These are phyloP conservation scores for Yamagishiella unicocca DNA, from an alignment of 139 green algal genomes.

Conservation along the genomic window DNA sequence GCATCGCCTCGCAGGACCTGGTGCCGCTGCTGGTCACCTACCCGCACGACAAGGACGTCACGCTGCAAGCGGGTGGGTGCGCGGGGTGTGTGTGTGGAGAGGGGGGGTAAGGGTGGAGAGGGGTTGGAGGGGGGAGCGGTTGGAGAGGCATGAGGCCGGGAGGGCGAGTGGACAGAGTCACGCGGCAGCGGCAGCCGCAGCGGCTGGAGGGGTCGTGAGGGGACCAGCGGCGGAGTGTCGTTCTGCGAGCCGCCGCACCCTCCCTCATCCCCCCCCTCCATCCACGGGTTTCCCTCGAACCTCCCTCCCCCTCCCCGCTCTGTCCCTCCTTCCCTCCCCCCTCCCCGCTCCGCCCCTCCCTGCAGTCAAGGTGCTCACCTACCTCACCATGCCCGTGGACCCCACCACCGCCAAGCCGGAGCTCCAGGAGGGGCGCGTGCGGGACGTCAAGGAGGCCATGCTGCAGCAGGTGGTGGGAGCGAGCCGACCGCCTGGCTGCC, in stretches of 20 bases:
- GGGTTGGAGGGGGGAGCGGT: background rate
- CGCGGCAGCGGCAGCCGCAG: background rate
- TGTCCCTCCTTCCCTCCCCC: background rate
- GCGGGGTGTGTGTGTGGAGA: too few relatives aligned
- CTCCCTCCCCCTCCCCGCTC: too few relatives aligned
- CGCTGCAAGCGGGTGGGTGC: constrained; percentile 58
- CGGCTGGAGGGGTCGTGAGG: too few relatives aligned
- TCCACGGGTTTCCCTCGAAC: too few relatives aligned
- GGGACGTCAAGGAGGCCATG: constrained; percentile 74
- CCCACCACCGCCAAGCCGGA: constrained; percentile 50
- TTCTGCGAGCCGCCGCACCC: too few relatives aligned
- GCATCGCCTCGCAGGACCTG: constrained; percentile 76
- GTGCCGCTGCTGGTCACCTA: constrained; percentile 89
- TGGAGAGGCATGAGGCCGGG: background rate
- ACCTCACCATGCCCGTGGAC: constrained; percentile 91
- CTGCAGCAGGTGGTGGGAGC: constrained; percentile 37
- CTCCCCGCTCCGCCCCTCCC: background rate
- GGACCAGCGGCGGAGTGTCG: too few relatives aligned
- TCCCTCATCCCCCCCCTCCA: too few relatives aligned
- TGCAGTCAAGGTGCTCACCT: constrained; percentile 94
- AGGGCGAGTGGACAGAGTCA: background rate
- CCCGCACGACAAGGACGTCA: constrained; percentile 80
- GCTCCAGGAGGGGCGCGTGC: constrained; percentile 52
- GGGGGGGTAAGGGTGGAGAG: background rate
- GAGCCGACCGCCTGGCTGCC: background rate